Evolutionary conservation across 1,139 yeast genomes (phyloP).

Genomic region (Meyerozyma sp.): DNA sequence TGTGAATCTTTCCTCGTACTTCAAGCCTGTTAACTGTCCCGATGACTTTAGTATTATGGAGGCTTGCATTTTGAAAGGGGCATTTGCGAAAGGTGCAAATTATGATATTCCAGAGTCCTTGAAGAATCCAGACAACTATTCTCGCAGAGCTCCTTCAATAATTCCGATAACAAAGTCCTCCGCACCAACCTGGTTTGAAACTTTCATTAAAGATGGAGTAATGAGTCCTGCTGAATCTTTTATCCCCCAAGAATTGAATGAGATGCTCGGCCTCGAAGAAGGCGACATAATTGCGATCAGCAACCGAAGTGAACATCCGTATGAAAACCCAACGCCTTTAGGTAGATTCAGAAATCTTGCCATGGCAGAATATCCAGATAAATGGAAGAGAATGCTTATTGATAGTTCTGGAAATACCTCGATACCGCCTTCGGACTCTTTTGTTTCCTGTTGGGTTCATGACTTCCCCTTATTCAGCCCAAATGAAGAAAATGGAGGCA

Average conservation of each 20-base stretch:
- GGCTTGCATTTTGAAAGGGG: slow-evolving; percentile 56
- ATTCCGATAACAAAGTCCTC: slow-evolving; percentile 40
- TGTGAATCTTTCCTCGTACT: slow-evolving; percentile 38
- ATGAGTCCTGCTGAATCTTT: slow-evolving; percentile 13
- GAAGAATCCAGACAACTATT: slow-evolving; percentile 43
- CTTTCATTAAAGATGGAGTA: slow-evolving; percentile 26
- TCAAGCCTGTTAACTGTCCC: slow-evolving; percentile 25
- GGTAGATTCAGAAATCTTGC: slow-evolving; percentile 81
- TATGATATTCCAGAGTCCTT: slow-evolving; percentile 32
- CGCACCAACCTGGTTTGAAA: slow-evolving; percentile 38
- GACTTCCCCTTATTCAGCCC: slow-evolving; percentile 92
- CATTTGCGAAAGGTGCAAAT: slow-evolving; percentile 29
- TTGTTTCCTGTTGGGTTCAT: slow-evolving; percentile 80
- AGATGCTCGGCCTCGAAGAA: slow-evolving; percentile 35
- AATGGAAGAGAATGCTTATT: slow-evolving; percentile 43
- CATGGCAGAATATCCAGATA: slow-evolving; percentile 46
- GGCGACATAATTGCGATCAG: slow-evolving; percentile 79
- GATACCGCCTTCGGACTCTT: slow-evolving; percentile 19
- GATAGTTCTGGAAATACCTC: slow-evolving; percentile 12
- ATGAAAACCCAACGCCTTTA: slow-evolving; percentile 93
- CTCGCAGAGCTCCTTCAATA: slow-evolving; percentile 56
- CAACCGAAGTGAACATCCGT: slow-evolving; percentile 59
- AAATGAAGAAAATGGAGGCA: slow-evolving; percentile 26
- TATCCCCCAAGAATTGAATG: slow-evolving; percentile 18
- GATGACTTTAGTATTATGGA: slow-evolving; percentile 61